phyloP scores from a whole-genome alignment of 805 yeast genomes.

The Ascoidea tarda region DNA sequence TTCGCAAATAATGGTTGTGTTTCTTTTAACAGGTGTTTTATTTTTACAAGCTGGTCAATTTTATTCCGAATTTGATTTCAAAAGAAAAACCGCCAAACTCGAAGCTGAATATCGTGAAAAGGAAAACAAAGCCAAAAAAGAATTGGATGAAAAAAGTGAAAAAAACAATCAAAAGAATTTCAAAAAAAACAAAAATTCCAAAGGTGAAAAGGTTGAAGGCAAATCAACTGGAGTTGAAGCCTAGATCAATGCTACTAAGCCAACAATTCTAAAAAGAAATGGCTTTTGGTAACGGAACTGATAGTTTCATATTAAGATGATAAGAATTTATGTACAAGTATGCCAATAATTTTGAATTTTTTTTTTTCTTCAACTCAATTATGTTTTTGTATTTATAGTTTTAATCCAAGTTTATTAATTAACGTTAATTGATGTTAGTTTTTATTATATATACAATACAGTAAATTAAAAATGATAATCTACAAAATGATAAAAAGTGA shows the following conservation, averaged over 20 bases:
- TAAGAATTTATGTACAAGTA: too few species aligned
- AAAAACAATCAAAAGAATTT: too few species aligned
- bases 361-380: neutral
- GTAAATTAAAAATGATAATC: too few species aligned
- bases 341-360: too few species aligned
- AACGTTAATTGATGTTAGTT: neutral
- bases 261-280: too few species aligned
- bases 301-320: too few species aligned
- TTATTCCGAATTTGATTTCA: constrained; percentile 22
- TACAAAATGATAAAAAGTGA: neutral
- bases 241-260: too few species aligned
- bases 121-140: neutral
- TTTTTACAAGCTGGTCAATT: constrained; percentile 79
- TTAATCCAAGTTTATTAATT: too few species aligned
- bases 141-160: neutral
- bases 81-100: neutral
- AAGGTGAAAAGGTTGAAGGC: neutral
- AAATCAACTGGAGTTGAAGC: neutral
- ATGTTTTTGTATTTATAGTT: neutral
- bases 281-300: too few species aligned
- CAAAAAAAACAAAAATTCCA: too few species aligned
- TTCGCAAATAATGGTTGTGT: constrained; percentile 59
- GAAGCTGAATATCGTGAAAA: neutral
- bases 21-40: constrained; percentile 65
- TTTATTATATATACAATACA: neutral